Evolutionary conservation across 208 protist species (phyloP).

Genomic region (Trypanosoma caninum): DNA sequence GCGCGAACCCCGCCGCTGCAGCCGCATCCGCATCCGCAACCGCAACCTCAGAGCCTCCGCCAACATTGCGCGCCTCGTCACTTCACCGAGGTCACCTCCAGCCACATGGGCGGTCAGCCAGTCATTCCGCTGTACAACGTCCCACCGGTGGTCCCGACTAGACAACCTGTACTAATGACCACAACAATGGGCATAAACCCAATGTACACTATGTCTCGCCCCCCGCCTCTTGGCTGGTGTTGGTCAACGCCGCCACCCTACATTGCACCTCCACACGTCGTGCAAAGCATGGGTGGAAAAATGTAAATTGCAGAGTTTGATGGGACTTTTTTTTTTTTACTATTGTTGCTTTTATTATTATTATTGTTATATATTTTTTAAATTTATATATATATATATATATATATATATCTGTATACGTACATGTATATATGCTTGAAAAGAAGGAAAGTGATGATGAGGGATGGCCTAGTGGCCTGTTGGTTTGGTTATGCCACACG

Average conservation of each 20-base stretch:
- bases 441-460: background rate
- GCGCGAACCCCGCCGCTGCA: background rate
- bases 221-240: slow-evolving; percentile 11
- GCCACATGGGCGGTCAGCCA: background rate
- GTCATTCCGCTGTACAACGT: slow-evolving; percentile 3
- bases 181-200: background rate
- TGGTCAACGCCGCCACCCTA: slow-evolving; percentile 15
- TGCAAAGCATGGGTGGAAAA: slow-evolving; percentile 6
- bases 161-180: slow-evolving; percentile 7
- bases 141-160: slow-evolving; percentile 1
- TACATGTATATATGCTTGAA: slow-evolving; percentile 8
- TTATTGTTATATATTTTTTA: slow-evolving; percentile 7
- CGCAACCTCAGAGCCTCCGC: background rate
- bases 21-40: background rate
- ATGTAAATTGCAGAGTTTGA: slow-evolving; percentile 2
- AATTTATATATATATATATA: background rate
- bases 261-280: slow-evolving; percentile 2
- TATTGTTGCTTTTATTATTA: background rate
- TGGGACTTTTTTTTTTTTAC: background rate
- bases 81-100: slow-evolving; percentile 4
- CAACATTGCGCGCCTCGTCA: background rate
- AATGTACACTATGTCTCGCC: slow-evolving; percentile 11
- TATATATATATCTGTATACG: slow-evolving; percentile 3
- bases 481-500: too few species aligned
- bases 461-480: too few species aligned